Evolutionary conservation across 495 filamentous ascomycete species (phyloP), one percentile per base, ranked within the genome.

Genomic region (Penicillium salamii): DNA sequence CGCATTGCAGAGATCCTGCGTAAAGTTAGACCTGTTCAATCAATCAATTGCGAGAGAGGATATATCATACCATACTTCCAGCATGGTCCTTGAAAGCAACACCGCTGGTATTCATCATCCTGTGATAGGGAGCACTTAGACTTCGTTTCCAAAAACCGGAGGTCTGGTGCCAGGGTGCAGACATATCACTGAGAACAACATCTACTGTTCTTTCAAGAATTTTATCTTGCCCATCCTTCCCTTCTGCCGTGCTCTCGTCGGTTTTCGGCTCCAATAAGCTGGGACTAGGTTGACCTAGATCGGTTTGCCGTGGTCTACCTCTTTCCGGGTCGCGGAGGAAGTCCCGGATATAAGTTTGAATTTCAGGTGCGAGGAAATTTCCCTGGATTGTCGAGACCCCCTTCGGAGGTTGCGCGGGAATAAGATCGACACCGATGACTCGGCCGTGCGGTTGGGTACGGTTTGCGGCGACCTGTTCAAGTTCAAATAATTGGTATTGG

Each of bases 61-160:
- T 13, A 17, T 14, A 49, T 72, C 84, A 58, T 73, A 97, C 93
- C 89, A 98, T 98, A 70, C 90, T 96, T 28, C 89, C 90, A 21
- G 83, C 86, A 70, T 98, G 95, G 71, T 98, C 93, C 66, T 80
- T 81, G 66, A 95, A 90, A 14, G 61, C 65, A 51, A 90, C 85
- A 32, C 93, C 93, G 68, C 88, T 96, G 41, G 91, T 95, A 70
- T 97, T 97, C 90, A 96, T 96, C 90, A 98, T 87, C 93, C 93
- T 98, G 75, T 65, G 65, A 81, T 91, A 91, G 42, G 91, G 89
- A 78, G 90, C 79, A 91, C 84, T 93, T 77, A 97, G 78, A 74
- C 84, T 93, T 70, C 79, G 88, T 72, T 86, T 84, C 75, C 82
- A 85, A 71, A 85, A 90, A 33, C 86, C 86, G 59, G 79, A 79